These are phyloP conservation scores for Colletotrichum limetticola DNA, from an alignment of 2,329 filamentous ascomycete species.

Conservation along the genomic window DNA sequence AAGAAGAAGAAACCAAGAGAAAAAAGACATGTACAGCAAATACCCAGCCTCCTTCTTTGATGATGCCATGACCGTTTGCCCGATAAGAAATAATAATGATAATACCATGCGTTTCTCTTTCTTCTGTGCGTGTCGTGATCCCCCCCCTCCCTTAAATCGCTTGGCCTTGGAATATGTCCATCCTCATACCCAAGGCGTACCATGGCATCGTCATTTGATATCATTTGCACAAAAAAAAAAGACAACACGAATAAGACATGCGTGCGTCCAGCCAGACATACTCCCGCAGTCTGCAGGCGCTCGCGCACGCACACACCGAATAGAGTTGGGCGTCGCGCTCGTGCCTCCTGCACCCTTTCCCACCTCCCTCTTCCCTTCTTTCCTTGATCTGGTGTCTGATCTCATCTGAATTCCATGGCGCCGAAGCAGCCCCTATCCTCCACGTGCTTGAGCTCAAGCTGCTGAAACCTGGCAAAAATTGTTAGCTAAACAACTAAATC, in stretches of 20 bases:
- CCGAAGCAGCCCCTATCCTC: slow-evolving; percentile 85
- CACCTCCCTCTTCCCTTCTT: not conserved
- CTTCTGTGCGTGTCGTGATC: slow-evolving; percentile 2
- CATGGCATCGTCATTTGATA: slow-evolving; percentile 31
- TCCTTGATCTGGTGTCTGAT: slow-evolving; percentile 4
- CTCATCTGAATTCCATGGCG: slow-evolving; percentile 81
- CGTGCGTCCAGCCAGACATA: slow-evolving; percentile 7
- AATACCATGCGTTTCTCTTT: slow-evolving; percentile 1
- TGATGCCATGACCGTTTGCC: slow-evolving; percentile 31
- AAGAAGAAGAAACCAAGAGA: not conserved
- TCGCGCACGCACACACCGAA: slow-evolving; percentile 1
- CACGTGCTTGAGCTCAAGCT: slow-evolving; percentile 90
- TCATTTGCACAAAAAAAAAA: slow-evolving; percentile 19
- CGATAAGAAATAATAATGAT: slow-evolving; percentile 13
- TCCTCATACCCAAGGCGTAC: slow-evolving; percentile 24
- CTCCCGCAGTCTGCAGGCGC: not conserved
- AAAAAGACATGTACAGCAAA: slow-evolving; percentile 25
- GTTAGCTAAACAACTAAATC: slow-evolving; percentile 16
- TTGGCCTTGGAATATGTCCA: slow-evolving; percentile 10
- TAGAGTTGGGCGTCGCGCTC: slow-evolving; percentile 14
- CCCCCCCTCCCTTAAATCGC: not conserved
- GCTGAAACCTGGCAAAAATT: slow-evolving; percentile 77
- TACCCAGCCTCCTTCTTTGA: slow-evolving; percentile 17
- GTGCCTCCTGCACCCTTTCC: slow-evolving; percentile 7
- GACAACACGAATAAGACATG: not conserved